Evolutionary conservation across 306 rosid species (phyloP).

Genomic region (Quillaja saponaria): DNA sequence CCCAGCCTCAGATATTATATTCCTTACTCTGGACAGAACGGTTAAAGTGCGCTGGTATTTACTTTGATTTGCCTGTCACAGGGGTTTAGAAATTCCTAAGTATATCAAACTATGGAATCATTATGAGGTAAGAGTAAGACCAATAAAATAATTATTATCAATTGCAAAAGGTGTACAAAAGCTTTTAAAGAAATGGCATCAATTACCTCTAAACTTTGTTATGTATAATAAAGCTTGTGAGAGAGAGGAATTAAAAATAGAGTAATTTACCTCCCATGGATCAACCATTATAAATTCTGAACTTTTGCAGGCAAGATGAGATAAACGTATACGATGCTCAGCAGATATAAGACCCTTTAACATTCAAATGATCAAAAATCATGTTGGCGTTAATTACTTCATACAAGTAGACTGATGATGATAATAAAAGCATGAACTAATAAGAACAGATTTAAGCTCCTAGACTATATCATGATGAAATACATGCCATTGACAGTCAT

Average conservation of each 20-base stretch:
- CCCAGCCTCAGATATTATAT: conserved; percentile 47
- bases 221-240: conserved; percentile 6
- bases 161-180: conserved; percentile 1
- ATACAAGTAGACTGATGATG: not conserved
- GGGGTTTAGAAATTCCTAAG: conserved; percentile 11
- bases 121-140: conserved; percentile 15
- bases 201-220: conserved; percentile 12
- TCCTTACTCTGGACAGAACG: conserved; percentile 64
- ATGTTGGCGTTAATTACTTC: conserved; percentile 19
- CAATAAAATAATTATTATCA: not conserved
- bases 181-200: not conserved
- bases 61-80: conserved; percentile 72
- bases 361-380: conserved; percentile 20
- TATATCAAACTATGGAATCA: conserved; percentile 22
- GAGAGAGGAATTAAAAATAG: conserved; percentile 7
- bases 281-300: conserved; percentile 89
- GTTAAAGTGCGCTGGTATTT: conserved; percentile 68
- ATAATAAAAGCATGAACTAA: conserved; percentile 6
- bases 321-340: conserved; percentile 63
- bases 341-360: conserved; percentile 75
- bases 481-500: too few species aligned
- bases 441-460: conserved; percentile 8
- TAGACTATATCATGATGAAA: not conserved
- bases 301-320: conserved; percentile 69
- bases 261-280: conserved; percentile 81